Percentiles rank a stretch among this genome's conserved stretches.
Evolutionary conservation across 768 basidiomycete species (phyloP).

Genomic region (Tricholoma saponaceum): DNA sequence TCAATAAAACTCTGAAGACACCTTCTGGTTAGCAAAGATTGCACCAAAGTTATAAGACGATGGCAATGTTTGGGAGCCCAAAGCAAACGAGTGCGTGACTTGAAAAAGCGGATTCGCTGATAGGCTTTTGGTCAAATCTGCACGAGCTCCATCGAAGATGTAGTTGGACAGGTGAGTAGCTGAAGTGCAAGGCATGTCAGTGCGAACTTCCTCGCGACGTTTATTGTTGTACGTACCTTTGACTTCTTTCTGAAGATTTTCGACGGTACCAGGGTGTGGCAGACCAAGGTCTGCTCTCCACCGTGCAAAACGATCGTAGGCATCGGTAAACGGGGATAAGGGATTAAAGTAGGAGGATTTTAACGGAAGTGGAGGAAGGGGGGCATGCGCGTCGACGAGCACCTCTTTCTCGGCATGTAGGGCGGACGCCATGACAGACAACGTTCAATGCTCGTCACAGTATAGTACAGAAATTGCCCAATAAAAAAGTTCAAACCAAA

Average conservation of each 20-base stretch:
- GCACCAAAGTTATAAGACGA: slow-evolving; percentile 95
- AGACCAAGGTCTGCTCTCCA: slow-evolving; percentile 83
- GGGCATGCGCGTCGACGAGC: slow-evolving; percentile 32
- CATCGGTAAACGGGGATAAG: slow-evolving; percentile 58
- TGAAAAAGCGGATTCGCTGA: slow-evolving; percentile 96
- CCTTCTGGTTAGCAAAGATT: slow-evolving; percentile 82
- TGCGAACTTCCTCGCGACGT: not conserved
- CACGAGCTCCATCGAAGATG: slow-evolving; percentile 95
- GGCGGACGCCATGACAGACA: slow-evolving; percentile 41
- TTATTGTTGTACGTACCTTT: slow-evolving; percentile 54
- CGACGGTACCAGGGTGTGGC: slow-evolving; percentile 88
- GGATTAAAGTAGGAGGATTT: slow-evolving; percentile 37
- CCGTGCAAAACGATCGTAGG: slow-evolving; percentile 68
- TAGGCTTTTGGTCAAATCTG: slow-evolving; percentile 91
- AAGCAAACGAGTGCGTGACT: slow-evolving; percentile 91
- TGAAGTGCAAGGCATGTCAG: slow-evolving; percentile 26
- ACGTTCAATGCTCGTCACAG: slow-evolving; percentile 16
- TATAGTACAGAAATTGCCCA: slow-evolving; percentile 23
- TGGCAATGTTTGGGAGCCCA: slow-evolving; percentile 81
- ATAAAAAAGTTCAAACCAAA: slow-evolving; percentile 35
- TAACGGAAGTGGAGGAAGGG: slow-evolving; percentile 27
- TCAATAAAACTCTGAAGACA: slow-evolving; percentile 24
- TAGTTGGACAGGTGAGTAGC: slow-evolving; percentile 91
- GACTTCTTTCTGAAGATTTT: slow-evolving; percentile 91
- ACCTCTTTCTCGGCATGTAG: slow-evolving; percentile 39